Percentiles rank a stretch among this genome's conserved stretches.
These are phyloP conservation scores for Colletotrichum sp. DNA, from an alignment of 2,329 filamentous ascomycete genomes.

Conservation along the genomic window DNA sequence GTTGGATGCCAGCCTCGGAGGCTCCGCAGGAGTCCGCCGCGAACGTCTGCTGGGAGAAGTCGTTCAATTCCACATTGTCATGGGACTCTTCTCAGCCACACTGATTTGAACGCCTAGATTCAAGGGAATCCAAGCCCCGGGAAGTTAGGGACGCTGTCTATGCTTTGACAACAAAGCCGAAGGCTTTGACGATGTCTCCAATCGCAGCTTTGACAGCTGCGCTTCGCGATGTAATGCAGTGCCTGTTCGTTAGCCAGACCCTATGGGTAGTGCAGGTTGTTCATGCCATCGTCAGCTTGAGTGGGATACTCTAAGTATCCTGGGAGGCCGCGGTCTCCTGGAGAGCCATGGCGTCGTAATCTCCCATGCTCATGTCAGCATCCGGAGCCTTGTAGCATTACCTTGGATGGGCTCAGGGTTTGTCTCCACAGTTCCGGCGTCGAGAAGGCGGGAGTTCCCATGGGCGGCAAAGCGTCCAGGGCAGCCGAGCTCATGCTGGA, in stretches of 20 bases:
- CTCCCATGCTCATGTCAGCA: neutral
- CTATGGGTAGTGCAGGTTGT: neutral
- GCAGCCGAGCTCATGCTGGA: accelerated
- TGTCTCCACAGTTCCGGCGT: neutral
- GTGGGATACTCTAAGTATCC: neutral
- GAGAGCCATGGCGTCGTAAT: neutral
- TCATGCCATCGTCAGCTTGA: neutral
- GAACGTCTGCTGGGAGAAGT: neutral
- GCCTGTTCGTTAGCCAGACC: neutral
- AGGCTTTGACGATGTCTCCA: neutral
- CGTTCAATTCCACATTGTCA: neutral
- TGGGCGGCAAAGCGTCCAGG: accelerated
- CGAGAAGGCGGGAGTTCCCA: neutral
- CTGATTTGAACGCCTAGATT: neutral
- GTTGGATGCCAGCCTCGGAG: neutral
- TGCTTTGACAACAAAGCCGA: neutral
- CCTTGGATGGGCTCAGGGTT: neutral
- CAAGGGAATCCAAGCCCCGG: neutral
- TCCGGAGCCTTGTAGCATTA: too few species aligned
- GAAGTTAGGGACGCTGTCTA: neutral
- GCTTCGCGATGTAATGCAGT: neutral
- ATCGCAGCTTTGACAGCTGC: neutral
- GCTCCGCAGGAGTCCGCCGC: neutral
- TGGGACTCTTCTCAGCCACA: neutral
- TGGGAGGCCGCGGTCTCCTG: neutral